Evolutionary conservation across 2,329 filamentous ascomycete genomes (phyloP).

Genomic region (Trichoderma koningiopsis): DNA sequence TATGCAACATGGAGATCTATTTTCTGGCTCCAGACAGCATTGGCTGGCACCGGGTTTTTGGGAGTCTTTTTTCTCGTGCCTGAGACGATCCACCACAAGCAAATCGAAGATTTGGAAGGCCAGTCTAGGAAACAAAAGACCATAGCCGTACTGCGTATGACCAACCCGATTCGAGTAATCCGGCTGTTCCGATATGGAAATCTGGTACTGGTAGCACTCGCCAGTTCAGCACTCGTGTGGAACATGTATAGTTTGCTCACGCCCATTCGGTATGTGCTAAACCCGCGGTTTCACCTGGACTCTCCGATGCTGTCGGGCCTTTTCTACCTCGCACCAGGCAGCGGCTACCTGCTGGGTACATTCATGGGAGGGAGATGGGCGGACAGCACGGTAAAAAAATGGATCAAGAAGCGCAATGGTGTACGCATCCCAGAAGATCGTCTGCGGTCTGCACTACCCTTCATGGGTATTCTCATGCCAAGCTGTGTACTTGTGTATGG

Average conservation of each 20-base stretch:
- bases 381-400: constrained; percentile 66
- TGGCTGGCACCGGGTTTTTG: constrained; percentile 61
- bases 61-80: constrained; percentile 68
- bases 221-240: constrained; percentile 67
- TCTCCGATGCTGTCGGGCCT: constrained; percentile 68
- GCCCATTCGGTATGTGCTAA: constrained; percentile 71
- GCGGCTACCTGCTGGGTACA: constrained; percentile 69
- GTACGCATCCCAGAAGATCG: constrained; percentile 69
- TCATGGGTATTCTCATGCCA: constrained; percentile 60
- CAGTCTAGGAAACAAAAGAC: constrained; percentile 53
- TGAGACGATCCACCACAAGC: constrained; percentile 70
- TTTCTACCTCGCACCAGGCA: constrained; percentile 74
- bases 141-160: constrained; percentile 60
- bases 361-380: constrained; percentile 73
- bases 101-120: constrained; percentile 62
- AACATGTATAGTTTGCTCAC: constrained; percentile 68
- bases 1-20: constrained; percentile 73
- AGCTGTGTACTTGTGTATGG: constrained; percentile 65
- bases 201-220: constrained; percentile 60
- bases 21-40: constrained; percentile 74
- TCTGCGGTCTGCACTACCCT: constrained; percentile 59
- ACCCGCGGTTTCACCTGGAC: constrained; percentile 70
- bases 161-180: constrained; percentile 67
- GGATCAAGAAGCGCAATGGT: constrained; percentile 60
- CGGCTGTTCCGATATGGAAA: constrained; percentile 69